Base-by-base conservation (phyloP, 2,329 filamentous ascomycete species). In the Fusarium veterinarium region DNA sequence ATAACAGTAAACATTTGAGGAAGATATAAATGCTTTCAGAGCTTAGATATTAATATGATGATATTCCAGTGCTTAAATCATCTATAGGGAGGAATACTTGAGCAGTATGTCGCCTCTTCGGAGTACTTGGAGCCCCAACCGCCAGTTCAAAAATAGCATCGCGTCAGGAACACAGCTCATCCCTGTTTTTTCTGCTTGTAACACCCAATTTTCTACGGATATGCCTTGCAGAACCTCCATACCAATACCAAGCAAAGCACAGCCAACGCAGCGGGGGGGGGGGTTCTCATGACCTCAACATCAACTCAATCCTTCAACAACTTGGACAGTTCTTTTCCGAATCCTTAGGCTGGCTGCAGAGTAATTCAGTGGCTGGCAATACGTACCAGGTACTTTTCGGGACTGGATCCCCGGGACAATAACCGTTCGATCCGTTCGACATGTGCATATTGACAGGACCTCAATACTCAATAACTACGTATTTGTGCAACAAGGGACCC, bases 121-220 rank as follows among this genome's bases (percentile, higher is more conserved):
- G 31, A n/a, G 14, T 38, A 40, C 49, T 28, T 40, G 23, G 19
- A 44, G 41, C 17, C 41, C 31, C 38, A 49, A 42, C 66, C 37
- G 41, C 41, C n/a, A 37, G 41, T 51, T 72, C 69, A 72, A 72
- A 73, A 72, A 73, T 72, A 73, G 69, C 46, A 51, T 67, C 44
- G 42, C 58, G 42, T 40, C 52, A 65, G 67, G 48, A 65, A 56
- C 55, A 70, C 60, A 42, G 46, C 42, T 17, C 20, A 72, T 48
- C 64, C 69, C 37, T 72, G 58, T 44, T n/a, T 1, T 31, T 60
- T 53, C 45, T 37, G 28, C 30, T 31, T 45, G 51, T 56, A 59
- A 51, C 37, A 67, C 59, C 64, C 58, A 69, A 42, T 69, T 49
- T 69, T 69, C 33, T 40, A n/a, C n/a, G n/a, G n/a, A n/a, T n/a